Evolutionary conservation across 495 filamentous ascomycete species (phyloP).

Genomic region (Aspergillus saccharolyticus): DNA sequence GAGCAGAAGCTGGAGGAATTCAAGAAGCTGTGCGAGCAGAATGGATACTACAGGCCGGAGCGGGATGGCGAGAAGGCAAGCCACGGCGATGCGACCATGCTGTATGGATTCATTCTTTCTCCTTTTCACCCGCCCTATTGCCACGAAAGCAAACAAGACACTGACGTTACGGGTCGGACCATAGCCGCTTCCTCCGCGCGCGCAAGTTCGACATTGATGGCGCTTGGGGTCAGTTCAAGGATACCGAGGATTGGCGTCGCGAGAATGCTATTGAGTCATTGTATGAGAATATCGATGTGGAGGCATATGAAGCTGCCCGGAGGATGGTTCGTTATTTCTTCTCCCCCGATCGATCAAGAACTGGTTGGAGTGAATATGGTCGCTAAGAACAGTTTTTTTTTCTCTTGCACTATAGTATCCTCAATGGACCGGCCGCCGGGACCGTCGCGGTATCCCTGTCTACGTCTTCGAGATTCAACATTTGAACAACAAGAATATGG

Average conservation of each 20-base stretch:
- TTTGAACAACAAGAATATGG: slow-evolving; percentile 72
- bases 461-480: slow-evolving; percentile 84
- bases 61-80: slow-evolving; percentile 44
- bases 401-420: slow-evolving; percentile 57
- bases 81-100: slow-evolving; percentile 75
- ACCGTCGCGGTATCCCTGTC: slow-evolving; percentile 82
- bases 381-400: slow-evolving; percentile 1
- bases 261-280: slow-evolving; percentile 69
- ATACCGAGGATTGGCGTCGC: slow-evolving; percentile 82
- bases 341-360: neutral
- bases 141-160: neutral
- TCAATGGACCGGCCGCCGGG: slow-evolving; percentile 85
- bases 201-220: slow-evolving; percentile 67
- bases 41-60: slow-evolving; percentile 57
- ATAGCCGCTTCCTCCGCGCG: slow-evolving; percentile 74
- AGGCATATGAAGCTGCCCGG: slow-evolving; percentile 74
- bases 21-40: slow-evolving; percentile 58
- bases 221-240: slow-evolving; percentile 78
- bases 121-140: neutral
- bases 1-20: slow-evolving; percentile 60
- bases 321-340: slow-evolving; percentile 54
- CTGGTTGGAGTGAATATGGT: neutral
- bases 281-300: slow-evolving; percentile 72
- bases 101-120: slow-evolving; percentile 50
- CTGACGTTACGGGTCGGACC: neutral